Evolutionary conservation across 441 rosid genomes (phyloP), one percentile per base, ranked within the genome.

Genomic region (Arabidopsis lyrata): DNA sequence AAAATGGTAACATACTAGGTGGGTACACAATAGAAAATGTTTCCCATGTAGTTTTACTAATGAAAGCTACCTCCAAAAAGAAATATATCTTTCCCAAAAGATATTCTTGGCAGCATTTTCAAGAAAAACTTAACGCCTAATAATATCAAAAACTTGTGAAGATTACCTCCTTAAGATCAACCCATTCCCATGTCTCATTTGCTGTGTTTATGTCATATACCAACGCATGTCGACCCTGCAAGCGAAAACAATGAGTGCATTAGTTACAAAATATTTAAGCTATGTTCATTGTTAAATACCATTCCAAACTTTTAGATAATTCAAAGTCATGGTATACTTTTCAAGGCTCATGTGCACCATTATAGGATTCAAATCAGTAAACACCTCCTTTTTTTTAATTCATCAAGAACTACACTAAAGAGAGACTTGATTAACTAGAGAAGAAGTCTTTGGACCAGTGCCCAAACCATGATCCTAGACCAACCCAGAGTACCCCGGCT

Each of bases 171-270:
- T 89, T 89, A 67, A 95, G 92, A 79, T 95, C 83, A 73, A 90
- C 97, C 98, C 93, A 90, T 73, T 95, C 98, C 97, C 93, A 92
- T 12, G 99, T 87, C 77, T 88, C 97, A 69, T 81, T 86, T 55
- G 77, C 72, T 2, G 91, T 80, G 77, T 81, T 67, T 36, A 85
- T 84, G 79, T 90, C 99, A 81, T 92, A 95, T 59, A 89, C 95
- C 80, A 95, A 78, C 39, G 90, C 88, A 85, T 95, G 98, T 8
- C 90, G 84, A 24, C 93, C 97, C 99, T 92, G 84, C 22, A 75
- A 56, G 75, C 67, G 5, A 27, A 52, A 27, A 57, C 11, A 53
- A 66, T 9, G 65, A 70, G 48, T 44, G 58, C 29, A 16, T 31
- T 50, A 52, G 32, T 8, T 70, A 35, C 27, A 66, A 35, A 34